Evolutionary conservation across 345 rosid species (phyloP), one percentile per base, ranked within the genome.

Genomic region (Eucalyptus marginata): DNA sequence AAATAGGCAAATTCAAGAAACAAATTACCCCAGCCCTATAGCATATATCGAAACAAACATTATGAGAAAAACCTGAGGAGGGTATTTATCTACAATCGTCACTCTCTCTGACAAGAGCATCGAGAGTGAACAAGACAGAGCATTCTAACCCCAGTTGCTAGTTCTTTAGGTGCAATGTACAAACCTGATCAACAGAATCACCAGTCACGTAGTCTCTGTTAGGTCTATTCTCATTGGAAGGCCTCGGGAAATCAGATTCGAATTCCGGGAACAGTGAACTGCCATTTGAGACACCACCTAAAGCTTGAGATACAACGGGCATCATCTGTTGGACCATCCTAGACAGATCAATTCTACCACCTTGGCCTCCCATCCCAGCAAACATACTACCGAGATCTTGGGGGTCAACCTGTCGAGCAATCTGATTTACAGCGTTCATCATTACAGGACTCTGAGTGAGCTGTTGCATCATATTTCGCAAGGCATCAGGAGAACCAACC

Each of bases 321-420:
- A 98, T 96, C 99, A 98, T 96, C 91, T 95, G 98, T 88, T 95
- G 99, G 59, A 98, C 92, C 96, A 98, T 95, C 89, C 93, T 94
- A 31, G 99, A 95, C 90, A 96, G 91, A 93, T 96, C 99, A 88
- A 95, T 51, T 86, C 98, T 94, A 7, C 94, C 95, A 86, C 90
- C 94, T 50, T 93, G 95, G 76, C 94, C 92, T 58, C 94, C 95
- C 81, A 91, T 87, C 17, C 98, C 96, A 8, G 95, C 93, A 88
- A 97, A 95, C 94, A 98, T 92, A 90, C 92, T 94, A 81, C 96
- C 98, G 88, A 95, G 90, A 89, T 93, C 98, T 90, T 93, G 96
- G 89, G 92, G 90, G 81, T 97, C 98, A 84, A 96, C 94, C 92
- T 97, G 99, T 92, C 94, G 97, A 62, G 99, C 99, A 92, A 98